Conservation (phyloP, 129 eudicot species). For the Chrysanthemum makinoi region DNA sequence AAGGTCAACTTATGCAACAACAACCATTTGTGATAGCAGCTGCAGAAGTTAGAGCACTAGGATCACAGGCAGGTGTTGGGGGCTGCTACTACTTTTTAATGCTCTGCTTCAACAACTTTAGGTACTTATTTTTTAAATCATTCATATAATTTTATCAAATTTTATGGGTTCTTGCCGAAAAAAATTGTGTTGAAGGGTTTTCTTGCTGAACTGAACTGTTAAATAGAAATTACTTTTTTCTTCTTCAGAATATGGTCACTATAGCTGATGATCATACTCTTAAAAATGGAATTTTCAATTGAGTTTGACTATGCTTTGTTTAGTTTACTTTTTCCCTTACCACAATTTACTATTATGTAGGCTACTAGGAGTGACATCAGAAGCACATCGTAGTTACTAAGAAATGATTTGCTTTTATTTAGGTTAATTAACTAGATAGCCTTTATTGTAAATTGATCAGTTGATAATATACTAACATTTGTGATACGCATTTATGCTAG, state of each 20-base stretch:
- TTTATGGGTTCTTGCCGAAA: background rate
- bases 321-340: background rate
- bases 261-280: background rate
- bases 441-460: no score
- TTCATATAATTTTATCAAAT: background rate
- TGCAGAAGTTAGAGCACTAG: no score
- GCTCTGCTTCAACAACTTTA: conserved; percentile 64
- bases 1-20: no score
- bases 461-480: no score
- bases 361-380: background rate
- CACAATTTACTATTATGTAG: background rate
- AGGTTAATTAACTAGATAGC: no score
- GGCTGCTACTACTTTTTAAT: conserved; percentile 42
- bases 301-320: background rate
- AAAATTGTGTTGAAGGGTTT: background rate
- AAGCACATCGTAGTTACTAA: no score
- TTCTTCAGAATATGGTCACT: background rate
- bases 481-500: no score
- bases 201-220: background rate
- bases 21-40: no score
- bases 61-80: conserved; percentile 31
- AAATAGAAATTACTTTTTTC: background rate
- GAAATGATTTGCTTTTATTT: no score
- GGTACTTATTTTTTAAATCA: conserved; percentile 34
- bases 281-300: background rate